Percentiles rank a stretch among this genome's conserved stretches.
These are phyloP conservation scores for Ceratocystis colombiana DNA, from an alignment of 2,329 filamentous ascomycete species.

Conservation along the genomic window DNA sequence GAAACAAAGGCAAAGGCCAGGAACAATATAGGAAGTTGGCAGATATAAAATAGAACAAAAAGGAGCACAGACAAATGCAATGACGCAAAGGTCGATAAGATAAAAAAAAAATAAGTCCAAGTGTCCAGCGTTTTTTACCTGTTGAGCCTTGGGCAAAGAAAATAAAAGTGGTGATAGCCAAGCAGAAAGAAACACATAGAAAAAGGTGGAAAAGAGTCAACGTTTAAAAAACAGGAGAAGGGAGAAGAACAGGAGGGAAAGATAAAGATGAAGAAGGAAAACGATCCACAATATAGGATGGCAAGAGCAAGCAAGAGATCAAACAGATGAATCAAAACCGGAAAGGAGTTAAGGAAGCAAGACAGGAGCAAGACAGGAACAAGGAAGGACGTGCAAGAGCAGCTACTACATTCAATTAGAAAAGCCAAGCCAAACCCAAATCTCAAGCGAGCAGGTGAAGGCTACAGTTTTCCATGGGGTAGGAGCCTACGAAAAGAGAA, in stretches of 20 bases:
- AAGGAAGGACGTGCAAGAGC: slow-evolving; percentile 6
- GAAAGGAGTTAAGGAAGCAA: background rate
- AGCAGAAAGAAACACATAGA: background rate
- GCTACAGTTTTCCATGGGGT: slow-evolving; percentile 7
- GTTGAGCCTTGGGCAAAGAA: background rate
- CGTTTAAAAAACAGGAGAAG: background rate
- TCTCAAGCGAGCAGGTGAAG: slow-evolving; percentile 2
- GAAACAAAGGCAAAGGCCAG: background rate
- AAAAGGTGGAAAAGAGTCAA: too few relatives aligned
- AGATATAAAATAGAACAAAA: slow-evolving; percentile 17
- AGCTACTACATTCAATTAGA: background rate
- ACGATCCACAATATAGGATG: background rate
- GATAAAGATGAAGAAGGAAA: background rate
- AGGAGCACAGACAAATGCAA: slow-evolving; percentile 4
- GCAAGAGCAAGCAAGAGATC: background rate
- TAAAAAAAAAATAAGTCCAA: slow-evolving; percentile 8
- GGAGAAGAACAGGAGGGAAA: background rate
- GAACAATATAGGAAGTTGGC: slow-evolving; percentile 1
- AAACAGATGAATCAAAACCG: background rate
- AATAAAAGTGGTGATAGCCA: background rate
- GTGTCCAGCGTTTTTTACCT: background rate
- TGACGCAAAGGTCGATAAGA: slow-evolving; percentile 4
- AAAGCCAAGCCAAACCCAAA: background rate
- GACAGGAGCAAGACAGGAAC: background rate
- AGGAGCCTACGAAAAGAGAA: background rate